Evolutionary conservation across 768 basidiomycete genomes (phyloP), one percentile per base, ranked within the genome.

Genomic region (Hypholoma sublateritium): DNA sequence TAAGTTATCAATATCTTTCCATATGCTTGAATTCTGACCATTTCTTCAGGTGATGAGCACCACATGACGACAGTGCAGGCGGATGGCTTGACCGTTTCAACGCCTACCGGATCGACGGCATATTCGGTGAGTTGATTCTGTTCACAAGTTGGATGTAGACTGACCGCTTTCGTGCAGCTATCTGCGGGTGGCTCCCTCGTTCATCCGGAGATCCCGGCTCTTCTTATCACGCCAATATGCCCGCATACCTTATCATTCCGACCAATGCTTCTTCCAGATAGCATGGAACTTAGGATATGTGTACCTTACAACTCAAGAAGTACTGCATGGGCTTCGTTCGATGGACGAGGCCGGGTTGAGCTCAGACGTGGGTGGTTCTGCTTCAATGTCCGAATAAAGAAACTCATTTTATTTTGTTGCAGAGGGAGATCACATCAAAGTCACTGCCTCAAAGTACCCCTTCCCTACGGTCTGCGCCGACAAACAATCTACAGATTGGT

Each of bases 351-450:
- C 1, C 84, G 97, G 34, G 91, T 99, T 12, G 97, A 99, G 73
- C 78, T 98, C 21, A 91, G 91, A 73, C 97, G 96, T 96, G 67
- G 67, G 93, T 56, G 50, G 13, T 28, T 14, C 21, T 13, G 32
- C 14, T n/a, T 8, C 28, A 39, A n/a, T 25, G 35, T 41, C 7
- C 25, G 32, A 32, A 54, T 51, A 58, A 14, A 50, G 62, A 49
- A 50, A 52, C 52, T 58, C 14, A 47, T 58, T 53, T 52, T 42
- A 34, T 53, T 32, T 49, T 36, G 5, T 41, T 17, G 39, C 75
- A 98, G 95, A 98, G 88, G 97, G 97, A 41, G 97, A 99, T 67
- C 96, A 98, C 69, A 98, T 99, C 77, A 98, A 96, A 75, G 88
- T 99, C 56, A 95, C 91, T 1, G 96, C 97, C 0, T 97, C 95